These are phyloP conservation scores for Carpinus fangiana DNA, from an alignment of 306 rosid genomes.

Conservation along the genomic window DNA sequence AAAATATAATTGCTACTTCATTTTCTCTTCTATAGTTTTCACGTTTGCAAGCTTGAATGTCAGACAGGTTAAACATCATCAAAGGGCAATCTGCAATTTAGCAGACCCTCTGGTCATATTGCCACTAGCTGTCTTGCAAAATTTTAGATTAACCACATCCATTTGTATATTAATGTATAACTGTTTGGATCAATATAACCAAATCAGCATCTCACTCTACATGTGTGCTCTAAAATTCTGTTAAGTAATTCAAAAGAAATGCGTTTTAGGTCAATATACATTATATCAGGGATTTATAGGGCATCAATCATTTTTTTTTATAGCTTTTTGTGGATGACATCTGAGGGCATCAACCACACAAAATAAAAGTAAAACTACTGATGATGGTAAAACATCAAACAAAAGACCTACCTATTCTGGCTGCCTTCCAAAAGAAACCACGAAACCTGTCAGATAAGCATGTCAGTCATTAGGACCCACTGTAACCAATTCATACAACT, in stretches of 20 bases:
- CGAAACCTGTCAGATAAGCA: constrained; percentile 53
- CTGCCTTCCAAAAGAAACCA: constrained; percentile 81
- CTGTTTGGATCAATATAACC: background rate
- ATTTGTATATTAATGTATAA: background rate
- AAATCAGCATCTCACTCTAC: background rate
- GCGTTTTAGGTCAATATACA: background rate
- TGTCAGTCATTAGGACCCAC: background rate
- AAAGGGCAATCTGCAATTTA: constrained; percentile 2
- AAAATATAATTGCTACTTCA: constrained; percentile 3
- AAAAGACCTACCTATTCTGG: constrained; percentile 54
- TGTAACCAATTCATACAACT: background rate
- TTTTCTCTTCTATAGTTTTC: background rate
- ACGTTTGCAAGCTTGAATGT: background rate
- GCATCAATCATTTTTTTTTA: background rate
- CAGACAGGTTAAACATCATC: constrained; percentile 9
- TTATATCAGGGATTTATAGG: background rate
- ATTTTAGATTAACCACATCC: background rate
- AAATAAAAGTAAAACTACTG: background rate
- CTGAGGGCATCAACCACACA: background rate
- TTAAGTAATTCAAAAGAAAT: constrained; percentile 2
- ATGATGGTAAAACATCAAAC: constrained; percentile 11
- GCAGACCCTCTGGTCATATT: background rate
- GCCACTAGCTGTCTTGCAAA: background rate
- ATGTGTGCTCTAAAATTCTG: background rate
- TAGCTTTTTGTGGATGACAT: background rate